Conservation (phyloP, 768 basidiomycete species). For the Kondoa malvinella region DNA sequence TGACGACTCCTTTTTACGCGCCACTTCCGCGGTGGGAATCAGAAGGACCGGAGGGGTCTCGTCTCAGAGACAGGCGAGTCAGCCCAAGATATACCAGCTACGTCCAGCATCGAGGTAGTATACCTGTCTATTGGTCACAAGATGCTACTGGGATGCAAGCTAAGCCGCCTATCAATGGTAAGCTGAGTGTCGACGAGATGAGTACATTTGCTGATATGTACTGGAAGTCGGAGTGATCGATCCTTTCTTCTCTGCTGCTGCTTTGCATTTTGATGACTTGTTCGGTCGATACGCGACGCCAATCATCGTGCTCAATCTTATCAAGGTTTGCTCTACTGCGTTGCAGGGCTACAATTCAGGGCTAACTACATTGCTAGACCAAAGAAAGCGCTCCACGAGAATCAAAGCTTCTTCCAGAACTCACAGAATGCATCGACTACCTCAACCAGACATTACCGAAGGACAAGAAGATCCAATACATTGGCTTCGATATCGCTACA, state of each 20-base stretch:
- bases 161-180: constrained; percentile 89
- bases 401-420: constrained; percentile 74
- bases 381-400: constrained; percentile 50
- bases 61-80: constrained; percentile 27
- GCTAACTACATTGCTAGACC: not conserved
- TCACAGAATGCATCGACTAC: constrained; percentile 76
- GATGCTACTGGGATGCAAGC: constrained; percentile 79
- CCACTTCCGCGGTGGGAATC: not conserved
- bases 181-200: constrained; percentile 29
- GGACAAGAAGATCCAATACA: constrained; percentile 71
- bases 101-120: constrained; percentile 83
- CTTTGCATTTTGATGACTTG: constrained; percentile 80
- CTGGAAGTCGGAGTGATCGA: constrained; percentile 73
- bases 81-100: constrained; percentile 86
- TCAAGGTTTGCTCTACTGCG: constrained; percentile 58
- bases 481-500: constrained; percentile 89
- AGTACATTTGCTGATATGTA: constrained; percentile 8
- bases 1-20: constrained; percentile 57
- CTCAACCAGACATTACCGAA: constrained; percentile 86
- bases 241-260: constrained; percentile 84
- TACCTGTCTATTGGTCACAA: constrained; percentile 93
- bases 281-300: constrained; percentile 77
- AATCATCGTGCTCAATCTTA: constrained; percentile 78
- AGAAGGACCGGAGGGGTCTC: not conserved
- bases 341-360: not conserved